These are phyloP conservation scores for Aeschynomene evenia DNA, from an alignment of 306 rosid species.

Conservation along the genomic window DNA sequence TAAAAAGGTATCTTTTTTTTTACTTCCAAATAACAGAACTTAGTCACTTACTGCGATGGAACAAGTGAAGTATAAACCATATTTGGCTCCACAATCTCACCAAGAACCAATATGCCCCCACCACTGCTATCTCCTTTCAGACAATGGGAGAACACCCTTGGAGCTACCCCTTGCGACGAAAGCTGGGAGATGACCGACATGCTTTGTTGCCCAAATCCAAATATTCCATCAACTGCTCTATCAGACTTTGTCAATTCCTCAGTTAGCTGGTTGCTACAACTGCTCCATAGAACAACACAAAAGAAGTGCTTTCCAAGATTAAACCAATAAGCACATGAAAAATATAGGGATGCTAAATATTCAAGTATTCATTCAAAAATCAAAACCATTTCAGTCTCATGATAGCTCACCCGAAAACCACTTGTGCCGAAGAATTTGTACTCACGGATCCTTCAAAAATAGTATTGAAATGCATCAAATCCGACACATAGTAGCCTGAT, in stretches of 20 bases:
- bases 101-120: slow-evolving; percentile 93
- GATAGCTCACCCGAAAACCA: slow-evolving; percentile 81
- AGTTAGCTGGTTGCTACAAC: slow-evolving; percentile 81
- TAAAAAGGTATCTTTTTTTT: slow-evolving; percentile 5
- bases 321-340: slow-evolving; percentile 18
- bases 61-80: slow-evolving; percentile 87
- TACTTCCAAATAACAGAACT: slow-evolving; percentile 31
- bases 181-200: slow-evolving; percentile 90
- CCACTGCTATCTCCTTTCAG: slow-evolving; percentile 84
- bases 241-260: slow-evolving; percentile 93
- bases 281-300: slow-evolving; percentile 46
- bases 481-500: slow-evolving; percentile 80
- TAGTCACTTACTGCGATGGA: slow-evolving; percentile 90
- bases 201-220: slow-evolving; percentile 88
- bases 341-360: not conserved
- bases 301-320: slow-evolving; percentile 30
- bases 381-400: slow-evolving; percentile 17
- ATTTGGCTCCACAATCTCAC: slow-evolving; percentile 86
- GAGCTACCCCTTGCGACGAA: slow-evolving; percentile 82
- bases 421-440: slow-evolving; percentile 72
- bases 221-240: slow-evolving; percentile 93
- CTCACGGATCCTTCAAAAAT: slow-evolving; percentile 56
- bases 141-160: slow-evolving; percentile 90
- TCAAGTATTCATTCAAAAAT: not conserved
- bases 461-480: slow-evolving; percentile 63